Percentiles rank a stretch among this genome's conserved stretches.
These are phyloP conservation scores for Coemansia sp. DNA, from an alignment of 192 early-diverging fungal species.

Conservation along the genomic window DNA sequence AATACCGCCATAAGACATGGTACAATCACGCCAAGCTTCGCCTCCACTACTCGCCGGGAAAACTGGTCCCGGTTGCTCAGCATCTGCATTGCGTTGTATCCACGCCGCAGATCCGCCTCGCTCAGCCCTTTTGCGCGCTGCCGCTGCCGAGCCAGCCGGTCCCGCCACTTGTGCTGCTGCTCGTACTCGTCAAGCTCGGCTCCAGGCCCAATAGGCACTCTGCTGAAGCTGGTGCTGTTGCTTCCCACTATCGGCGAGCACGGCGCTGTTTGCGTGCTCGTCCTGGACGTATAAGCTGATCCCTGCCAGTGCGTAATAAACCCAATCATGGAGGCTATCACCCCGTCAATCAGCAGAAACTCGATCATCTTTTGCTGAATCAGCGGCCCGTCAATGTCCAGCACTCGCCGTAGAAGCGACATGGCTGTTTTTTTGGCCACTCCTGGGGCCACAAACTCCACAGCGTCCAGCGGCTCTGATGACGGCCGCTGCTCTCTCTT, in stretches of 20 bases:
- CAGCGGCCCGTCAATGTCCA: conserved; percentile 50
- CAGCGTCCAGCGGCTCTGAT: conserved; percentile 32
- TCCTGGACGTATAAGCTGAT: conserved; percentile 38
- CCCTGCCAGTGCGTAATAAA: conserved; percentile 50
- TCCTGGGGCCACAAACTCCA: conserved; percentile 51
- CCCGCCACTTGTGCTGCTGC: conserved; percentile 28
- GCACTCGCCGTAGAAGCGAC: conserved; percentile 46
- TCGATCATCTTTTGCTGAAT: conserved; percentile 56
- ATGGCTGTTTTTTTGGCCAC: conserved; percentile 47
- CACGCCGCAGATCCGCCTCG: conserved; percentile 43
- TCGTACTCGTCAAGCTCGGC: conserved; percentile 39
- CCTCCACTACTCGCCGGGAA: conserved; percentile 41
- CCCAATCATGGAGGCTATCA: conserved; percentile 49
- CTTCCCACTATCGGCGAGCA: conserved; percentile 28
- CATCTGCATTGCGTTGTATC: conserved; percentile 49
- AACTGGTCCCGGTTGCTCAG: conserved; percentile 36
- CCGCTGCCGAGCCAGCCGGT: conserved; percentile 43
- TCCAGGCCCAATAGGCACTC: neutral
- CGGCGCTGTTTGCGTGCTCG: conserved; percentile 28
- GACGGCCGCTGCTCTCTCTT: conserved; percentile 14
- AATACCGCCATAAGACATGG: conserved; percentile 53
- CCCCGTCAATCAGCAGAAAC: conserved; percentile 54
- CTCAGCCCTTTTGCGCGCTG: conserved; percentile 32
- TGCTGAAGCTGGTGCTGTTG: conserved; percentile 1
- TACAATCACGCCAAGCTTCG: conserved; percentile 44